These are phyloP conservation scores for Pseudogymnoascus sp. DNA, from an alignment of 2,329 filamentous ascomycete genomes.

Conservation along the genomic window DNA sequence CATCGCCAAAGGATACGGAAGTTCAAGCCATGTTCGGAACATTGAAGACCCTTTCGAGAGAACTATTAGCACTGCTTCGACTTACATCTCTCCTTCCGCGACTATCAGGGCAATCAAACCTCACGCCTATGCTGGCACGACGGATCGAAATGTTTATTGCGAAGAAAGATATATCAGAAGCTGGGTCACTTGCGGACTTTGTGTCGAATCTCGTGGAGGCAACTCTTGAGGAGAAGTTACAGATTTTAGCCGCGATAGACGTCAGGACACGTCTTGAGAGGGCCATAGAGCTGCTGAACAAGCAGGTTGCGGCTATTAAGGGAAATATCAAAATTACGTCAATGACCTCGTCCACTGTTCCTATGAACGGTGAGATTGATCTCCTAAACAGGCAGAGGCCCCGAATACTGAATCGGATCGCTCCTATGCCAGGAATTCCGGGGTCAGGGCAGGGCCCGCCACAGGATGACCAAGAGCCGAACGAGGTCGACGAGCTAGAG, in stretches of 20 bases:
- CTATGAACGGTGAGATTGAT: conserved; percentile 52
- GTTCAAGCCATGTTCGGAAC: conserved; percentile 67
- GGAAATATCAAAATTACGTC: conserved; percentile 80
- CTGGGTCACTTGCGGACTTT: conserved; percentile 84
- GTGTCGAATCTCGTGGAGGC: conserved; percentile 91
- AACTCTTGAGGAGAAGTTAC: conserved; percentile 83
- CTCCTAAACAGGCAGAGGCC: conserved; percentile 40
- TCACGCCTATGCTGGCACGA: conserved; percentile 80
- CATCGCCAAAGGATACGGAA: conserved; percentile 49
- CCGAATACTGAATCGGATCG: conserved; percentile 18
- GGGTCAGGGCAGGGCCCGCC: conserved; percentile 41
- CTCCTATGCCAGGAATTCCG: conserved; percentile 26
- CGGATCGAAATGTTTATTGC: conserved; percentile 82
- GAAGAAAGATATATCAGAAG: conserved; percentile 73
- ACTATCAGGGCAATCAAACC: conserved; percentile 51
- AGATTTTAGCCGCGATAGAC: conserved; percentile 73
- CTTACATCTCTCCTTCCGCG: conserved; percentile 78
- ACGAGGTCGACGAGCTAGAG: conserved; percentile 85
- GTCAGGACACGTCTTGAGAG: conserved; percentile 70
- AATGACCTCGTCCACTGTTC: conserved; percentile 59
- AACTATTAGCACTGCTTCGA: conserved; percentile 76
- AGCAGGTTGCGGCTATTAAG: conserved; percentile 77
- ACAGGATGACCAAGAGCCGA: conserved; percentile 71
- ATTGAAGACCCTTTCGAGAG: conserved; percentile 76
- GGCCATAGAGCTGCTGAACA: conserved; percentile 75